Conservation (phyloP, 148 eudicot species). For the Hydrangea macrophylla region DNA sequence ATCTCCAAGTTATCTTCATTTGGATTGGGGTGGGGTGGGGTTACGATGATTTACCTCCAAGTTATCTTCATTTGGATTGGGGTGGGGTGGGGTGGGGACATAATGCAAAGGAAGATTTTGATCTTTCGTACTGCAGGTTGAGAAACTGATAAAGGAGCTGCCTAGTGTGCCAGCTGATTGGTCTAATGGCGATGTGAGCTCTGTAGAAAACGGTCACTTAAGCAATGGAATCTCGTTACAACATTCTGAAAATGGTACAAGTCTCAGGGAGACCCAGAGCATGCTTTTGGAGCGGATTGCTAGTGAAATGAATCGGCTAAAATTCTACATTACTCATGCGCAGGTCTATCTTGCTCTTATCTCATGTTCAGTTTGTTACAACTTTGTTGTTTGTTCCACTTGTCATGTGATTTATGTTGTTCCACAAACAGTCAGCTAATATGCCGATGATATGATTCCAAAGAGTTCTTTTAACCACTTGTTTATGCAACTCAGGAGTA, state of each 20-base stretch:
- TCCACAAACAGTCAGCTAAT: too few species aligned
- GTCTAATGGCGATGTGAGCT: slow-evolving; percentile 53
- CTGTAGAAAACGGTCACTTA: slow-evolving; percentile 46
- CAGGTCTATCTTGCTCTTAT: slow-evolving; percentile 70
- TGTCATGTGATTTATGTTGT: too few species aligned
- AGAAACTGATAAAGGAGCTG: slow-evolving; percentile 87
- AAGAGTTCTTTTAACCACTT: too few species aligned
- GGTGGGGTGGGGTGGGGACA: too few species aligned
- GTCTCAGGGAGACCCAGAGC: slow-evolving; percentile 92
- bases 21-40: too few species aligned
- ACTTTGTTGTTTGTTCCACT: too few species aligned
- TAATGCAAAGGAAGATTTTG: too few species aligned
- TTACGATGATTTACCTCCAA: too few species aligned
- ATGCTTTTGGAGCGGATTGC: slow-evolving; percentile 98
- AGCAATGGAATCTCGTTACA: slow-evolving; percentile 64
- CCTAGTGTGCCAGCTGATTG: slow-evolving; percentile 90
- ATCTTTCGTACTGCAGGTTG: slow-evolving; percentile 52
- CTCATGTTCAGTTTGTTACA: slow-evolving; percentile 11
- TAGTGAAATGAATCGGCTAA: slow-evolving; percentile 97
- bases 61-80: too few species aligned
- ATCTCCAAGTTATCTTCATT: too few species aligned
- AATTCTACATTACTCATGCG: slow-evolving; percentile 90
- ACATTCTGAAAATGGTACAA: slow-evolving; percentile 70
- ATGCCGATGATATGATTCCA: too few species aligned
- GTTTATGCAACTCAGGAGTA: too few species aligned